Evolutionary conservation across 2,329 filamentous ascomycete genomes (phyloP).

Genomic region (Fusarium pseudograminearum): DNA sequence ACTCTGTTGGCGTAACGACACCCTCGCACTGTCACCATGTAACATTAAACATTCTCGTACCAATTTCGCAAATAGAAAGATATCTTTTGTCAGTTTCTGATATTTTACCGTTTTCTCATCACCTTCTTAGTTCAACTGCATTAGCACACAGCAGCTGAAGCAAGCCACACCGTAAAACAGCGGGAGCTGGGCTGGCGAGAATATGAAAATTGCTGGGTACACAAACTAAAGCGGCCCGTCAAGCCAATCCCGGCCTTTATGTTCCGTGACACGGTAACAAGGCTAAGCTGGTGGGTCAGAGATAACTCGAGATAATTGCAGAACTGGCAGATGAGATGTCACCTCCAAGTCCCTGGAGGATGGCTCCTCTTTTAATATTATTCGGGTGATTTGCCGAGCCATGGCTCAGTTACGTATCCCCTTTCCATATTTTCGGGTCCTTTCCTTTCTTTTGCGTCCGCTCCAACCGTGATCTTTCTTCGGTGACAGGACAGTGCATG

Average conservation of each 20-base stretch:
- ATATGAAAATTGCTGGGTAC: not conserved
- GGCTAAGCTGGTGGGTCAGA: constrained; percentile 3
- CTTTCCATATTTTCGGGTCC: not conserved
- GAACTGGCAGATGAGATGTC: not conserved
- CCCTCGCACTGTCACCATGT: not conserved
- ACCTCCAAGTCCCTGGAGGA: not conserved
- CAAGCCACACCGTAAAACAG: constrained; percentile 1
- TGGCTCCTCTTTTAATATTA: not conserved
- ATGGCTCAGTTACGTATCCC: not conserved
- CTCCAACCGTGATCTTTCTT: not conserved
- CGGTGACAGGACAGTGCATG: not conserved
- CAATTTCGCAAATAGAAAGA: not conserved
- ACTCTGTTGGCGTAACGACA: not conserved
- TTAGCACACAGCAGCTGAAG: not conserved
- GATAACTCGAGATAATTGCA: not conserved
- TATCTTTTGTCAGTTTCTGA: not conserved
- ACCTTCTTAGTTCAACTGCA: not conserved
- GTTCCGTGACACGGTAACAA: not conserved
- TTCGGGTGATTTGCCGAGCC: not conserved
- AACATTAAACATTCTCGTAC: not conserved
- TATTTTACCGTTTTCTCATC: not conserved
- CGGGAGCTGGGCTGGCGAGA: no score
- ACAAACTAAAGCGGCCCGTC: constrained; percentile 20
- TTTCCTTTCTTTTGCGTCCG: not conserved
- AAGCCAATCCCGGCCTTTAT: not conserved